Conservation (phyloP, 345 rosid species). For the Erucastrum elatum region DNA sequence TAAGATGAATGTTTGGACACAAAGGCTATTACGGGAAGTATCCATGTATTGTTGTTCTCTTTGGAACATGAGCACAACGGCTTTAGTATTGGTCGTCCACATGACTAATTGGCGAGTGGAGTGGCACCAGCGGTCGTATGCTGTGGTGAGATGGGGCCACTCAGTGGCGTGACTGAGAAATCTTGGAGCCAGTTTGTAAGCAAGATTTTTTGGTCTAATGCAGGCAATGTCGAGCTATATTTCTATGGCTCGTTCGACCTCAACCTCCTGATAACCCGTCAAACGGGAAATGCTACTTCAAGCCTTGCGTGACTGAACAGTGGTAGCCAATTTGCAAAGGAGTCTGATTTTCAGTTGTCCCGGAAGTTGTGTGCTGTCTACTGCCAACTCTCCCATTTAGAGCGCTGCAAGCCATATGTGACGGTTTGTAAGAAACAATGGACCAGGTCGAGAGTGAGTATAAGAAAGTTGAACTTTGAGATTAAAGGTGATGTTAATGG, state of each 20-base stretch:
- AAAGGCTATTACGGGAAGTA: conserved; percentile 15
- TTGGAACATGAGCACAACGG: not conserved
- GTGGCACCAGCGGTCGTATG: conserved; percentile 75
- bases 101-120: conserved; percentile 52
- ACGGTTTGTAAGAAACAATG: not conserved
- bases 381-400: conserved; percentile 50
- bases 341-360: conserved; percentile 62
- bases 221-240: conserved; percentile 53
- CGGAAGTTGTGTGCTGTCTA: conserved; percentile 39
- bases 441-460: not conserved
- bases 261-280: conserved; percentile 54
- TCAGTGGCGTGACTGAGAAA: conserved; percentile 58
- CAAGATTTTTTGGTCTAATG: conserved; percentile 62
- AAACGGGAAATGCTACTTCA: conserved; percentile 58
- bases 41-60: conserved; percentile 1
- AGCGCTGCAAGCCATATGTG: conserved; percentile 43
- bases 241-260: conserved; percentile 64
- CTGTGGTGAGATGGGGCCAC: conserved; percentile 67
- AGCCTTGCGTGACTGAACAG: conserved; percentile 62
- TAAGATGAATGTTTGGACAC: conserved; percentile 21
- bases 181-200: conserved; percentile 77
- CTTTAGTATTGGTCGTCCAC: conserved; percentile 12
- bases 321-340: conserved; percentile 59
- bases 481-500: not conserved
- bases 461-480: not conserved